phyloP scores from a whole-genome alignment of 768 basidiomycete genomes.

The Serendipita sp. region DNA sequence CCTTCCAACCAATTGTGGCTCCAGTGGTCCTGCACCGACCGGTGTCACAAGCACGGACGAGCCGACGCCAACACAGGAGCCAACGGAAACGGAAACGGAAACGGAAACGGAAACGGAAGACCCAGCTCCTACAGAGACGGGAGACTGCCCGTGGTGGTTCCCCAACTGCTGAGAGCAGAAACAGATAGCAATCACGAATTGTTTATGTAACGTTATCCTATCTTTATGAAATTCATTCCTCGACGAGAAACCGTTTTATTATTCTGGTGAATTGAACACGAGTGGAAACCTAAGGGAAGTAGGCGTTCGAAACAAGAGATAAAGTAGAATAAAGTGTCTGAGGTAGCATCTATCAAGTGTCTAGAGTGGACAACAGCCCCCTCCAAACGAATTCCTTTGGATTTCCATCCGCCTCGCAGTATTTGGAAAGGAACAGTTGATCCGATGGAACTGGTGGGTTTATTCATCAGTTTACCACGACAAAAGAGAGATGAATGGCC shows the following conservation, averaged over 20 bases:
- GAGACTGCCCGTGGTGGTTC: background rate
- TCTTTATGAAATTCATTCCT: too few species aligned
- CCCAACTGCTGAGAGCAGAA: background rate
- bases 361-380: constrained; percentile 24
- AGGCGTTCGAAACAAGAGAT: too few species aligned
- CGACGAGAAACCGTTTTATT: too few species aligned
- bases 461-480: background rate
- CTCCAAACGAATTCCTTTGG: constrained; percentile 62
- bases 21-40: background rate
- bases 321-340: too few species aligned
- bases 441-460: constrained; percentile 30
- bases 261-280: too few species aligned
- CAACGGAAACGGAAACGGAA: background rate
- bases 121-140: background rate
- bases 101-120: background rate
- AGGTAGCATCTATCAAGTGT: background rate
- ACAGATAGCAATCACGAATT: too few species aligned
- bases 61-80: background rate
- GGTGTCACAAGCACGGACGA: background rate
- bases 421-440: constrained; percentile 62
- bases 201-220: too few species aligned
- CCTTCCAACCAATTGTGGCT: constrained; percentile 18
- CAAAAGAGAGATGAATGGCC: background rate
- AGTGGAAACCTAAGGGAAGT: too few species aligned
- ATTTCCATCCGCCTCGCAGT: constrained; percentile 62